Percentiles rank a stretch among this genome's conserved stretches.
These are phyloP conservation scores for Aureobasidium sp. DNA, from an alignment of 2,329 filamentous ascomycete species.

Conservation along the genomic window DNA sequence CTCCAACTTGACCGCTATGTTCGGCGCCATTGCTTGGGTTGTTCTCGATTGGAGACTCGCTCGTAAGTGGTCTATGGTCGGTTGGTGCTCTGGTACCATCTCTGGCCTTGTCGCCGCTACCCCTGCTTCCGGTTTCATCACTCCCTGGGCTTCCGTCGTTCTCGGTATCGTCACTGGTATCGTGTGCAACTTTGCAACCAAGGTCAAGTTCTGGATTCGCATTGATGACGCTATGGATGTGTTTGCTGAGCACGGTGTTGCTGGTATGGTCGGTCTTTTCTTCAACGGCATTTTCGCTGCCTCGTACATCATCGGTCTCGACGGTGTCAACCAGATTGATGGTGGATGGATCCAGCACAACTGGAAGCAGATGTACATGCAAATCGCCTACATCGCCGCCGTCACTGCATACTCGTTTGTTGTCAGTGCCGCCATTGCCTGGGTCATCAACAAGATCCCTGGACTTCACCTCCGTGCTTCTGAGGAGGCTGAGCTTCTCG, in stretches of 20 bases:
- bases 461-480: slow-evolving; percentile 73
- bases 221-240: slow-evolving; percentile 86
- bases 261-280: slow-evolving; percentile 72
- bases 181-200: slow-evolving; percentile 78
- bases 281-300: slow-evolving; percentile 69
- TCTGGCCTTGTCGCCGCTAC: slow-evolving; percentile 83
- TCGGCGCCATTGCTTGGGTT: slow-evolving; percentile 88
- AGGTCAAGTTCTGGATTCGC: slow-evolving; percentile 68
- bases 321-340: slow-evolving; percentile 60
- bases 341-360: slow-evolving; percentile 73
- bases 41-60: slow-evolving; percentile 91
- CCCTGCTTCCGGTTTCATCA: slow-evolving; percentile 72
- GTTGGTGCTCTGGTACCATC: slow-evolving; percentile 86
- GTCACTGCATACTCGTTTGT: slow-evolving; percentile 62
- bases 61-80: slow-evolving; percentile 90
- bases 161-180: slow-evolving; percentile 58
- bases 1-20: slow-evolving; percentile 86
- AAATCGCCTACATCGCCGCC: slow-evolving; percentile 69
- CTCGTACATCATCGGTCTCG: slow-evolving; percentile 64
- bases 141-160: slow-evolving; percentile 56
- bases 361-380: slow-evolving; percentile 69
- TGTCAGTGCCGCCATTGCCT: slow-evolving; percentile 67
- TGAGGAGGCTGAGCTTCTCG: slow-evolving; percentile 75
- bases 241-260: slow-evolving; percentile 82
- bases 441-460: slow-evolving; percentile 66